A percentile compares a stretch with the other conserved stretches of the same genome.
Evolutionary conservation across 352 stramenopile genomes (phyloP).

Genomic region (Phytophthora sp.): DNA sequence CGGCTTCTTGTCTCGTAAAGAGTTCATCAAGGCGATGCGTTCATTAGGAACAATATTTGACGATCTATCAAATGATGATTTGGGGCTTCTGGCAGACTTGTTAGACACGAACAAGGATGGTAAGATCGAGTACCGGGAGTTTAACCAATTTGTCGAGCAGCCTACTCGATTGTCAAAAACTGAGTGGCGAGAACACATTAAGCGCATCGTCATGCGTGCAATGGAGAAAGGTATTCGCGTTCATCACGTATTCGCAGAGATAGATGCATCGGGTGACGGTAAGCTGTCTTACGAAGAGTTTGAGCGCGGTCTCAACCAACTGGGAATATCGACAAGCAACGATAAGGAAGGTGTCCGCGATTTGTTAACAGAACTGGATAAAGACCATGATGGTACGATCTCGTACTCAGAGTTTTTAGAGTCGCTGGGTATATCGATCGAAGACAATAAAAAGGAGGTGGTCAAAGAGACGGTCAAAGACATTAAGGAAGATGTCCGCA

Average conservation of each 20-base stretch:
- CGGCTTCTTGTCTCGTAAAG: slow-evolving; percentile 44
- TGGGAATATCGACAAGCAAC: slow-evolving; percentile 48
- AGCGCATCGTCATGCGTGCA: slow-evolving; percentile 54
- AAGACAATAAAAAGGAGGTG: slow-evolving; percentile 54
- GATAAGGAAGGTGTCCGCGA: slow-evolving; percentile 42
- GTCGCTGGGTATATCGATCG: slow-evolving; percentile 52
- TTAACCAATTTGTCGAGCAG: slow-evolving; percentile 44
- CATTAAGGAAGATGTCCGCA: slow-evolving; percentile 44
- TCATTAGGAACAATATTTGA: slow-evolving; percentile 54
- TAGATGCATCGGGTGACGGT: slow-evolving; percentile 67
- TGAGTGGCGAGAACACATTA: slow-evolving; percentile 55
- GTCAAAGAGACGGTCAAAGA: slow-evolving; percentile 48
- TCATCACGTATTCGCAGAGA: slow-evolving; percentile 68
- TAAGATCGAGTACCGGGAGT: slow-evolving; percentile 50
- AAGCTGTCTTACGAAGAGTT: slow-evolving; percentile 68
- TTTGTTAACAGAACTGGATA: slow-evolving; percentile 62
- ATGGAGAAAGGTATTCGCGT: slow-evolving; percentile 64
- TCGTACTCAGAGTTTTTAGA: slow-evolving; percentile 84
- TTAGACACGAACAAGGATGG: slow-evolving; percentile 62
- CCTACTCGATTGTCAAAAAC: slow-evolving; percentile 8
- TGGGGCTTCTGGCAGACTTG: slow-evolving; percentile 33
- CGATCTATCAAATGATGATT: slow-evolving; percentile 45
- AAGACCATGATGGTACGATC: slow-evolving; percentile 64
- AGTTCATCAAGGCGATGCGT: slow-evolving; percentile 56
- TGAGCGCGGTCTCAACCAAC: slow-evolving; percentile 47